Percentiles rank a stretch among this genome's conserved stretches.
phyloP scores from a whole-genome alignment of 345 rosid species.

The Eucalyptus albens region DNA sequence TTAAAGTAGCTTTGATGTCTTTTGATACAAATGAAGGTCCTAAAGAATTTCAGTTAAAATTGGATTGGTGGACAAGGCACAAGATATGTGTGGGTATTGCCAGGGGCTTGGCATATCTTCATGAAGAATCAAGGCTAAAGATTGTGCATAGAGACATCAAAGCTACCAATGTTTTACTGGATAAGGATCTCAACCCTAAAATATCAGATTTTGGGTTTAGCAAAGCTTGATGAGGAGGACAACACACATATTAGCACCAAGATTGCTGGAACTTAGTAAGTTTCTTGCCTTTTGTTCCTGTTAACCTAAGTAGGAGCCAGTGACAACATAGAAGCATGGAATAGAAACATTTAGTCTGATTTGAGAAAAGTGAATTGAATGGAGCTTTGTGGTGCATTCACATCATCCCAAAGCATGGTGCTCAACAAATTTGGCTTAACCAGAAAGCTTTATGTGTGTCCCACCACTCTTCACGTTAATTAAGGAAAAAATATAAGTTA shows the following conservation, averaged over 20 bases:
- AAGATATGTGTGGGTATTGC: neutral
- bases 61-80: neutral
- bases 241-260: neutral
- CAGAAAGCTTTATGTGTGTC: neutral
- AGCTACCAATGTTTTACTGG: neutral
- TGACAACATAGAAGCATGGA: neutral
- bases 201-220: neutral
- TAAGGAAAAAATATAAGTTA: too few species aligned
- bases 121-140: neutral
- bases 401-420: neutral
- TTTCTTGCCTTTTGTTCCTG: neutral
- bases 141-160: neutral
- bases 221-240: neutral
- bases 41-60: neutral
- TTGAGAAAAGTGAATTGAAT: neutral
- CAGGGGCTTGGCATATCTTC: neutral
- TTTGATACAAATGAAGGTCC: neutral
- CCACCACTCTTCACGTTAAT: neutral
- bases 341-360: neutral
- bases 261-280: neutral
- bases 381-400: neutral
- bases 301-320: too few species aligned
- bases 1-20: neutral
- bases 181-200: neutral
- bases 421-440: neutral